Evolutionary conservation across 2,329 filamentous ascomycete genomes (phyloP).

Genomic region (Passalora sequoiae): DNA sequence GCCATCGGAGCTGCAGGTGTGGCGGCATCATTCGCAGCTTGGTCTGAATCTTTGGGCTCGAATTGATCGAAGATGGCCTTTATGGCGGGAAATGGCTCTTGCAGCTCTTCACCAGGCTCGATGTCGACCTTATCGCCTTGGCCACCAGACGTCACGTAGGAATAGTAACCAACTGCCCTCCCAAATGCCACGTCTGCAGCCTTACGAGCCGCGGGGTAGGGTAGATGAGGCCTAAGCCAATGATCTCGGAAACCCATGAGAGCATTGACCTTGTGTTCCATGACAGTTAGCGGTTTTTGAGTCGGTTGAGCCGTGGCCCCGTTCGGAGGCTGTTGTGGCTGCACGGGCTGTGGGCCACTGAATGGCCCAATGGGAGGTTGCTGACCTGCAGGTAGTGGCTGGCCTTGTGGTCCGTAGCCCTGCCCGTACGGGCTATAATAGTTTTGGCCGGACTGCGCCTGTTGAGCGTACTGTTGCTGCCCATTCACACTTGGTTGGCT

Average conservation of each 20-base stretch:
- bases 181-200: neutral
- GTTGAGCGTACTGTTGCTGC: slow-evolving; percentile 13
- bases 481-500: slow-evolving; percentile 12
- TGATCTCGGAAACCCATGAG: slow-evolving; percentile 3
- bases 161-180: slow-evolving; percentile 3
- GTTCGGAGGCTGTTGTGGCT: neutral
- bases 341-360: neutral
- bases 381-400: neutral
- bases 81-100: slow-evolving; percentile 2
- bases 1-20: no score
- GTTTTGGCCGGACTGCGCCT: slow-evolving; percentile 5
- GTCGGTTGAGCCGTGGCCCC: neutral
- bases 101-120: slow-evolving; percentile 2
- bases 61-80: slow-evolving; percentile 10
- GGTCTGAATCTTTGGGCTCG: neutral
- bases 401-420: neutral
- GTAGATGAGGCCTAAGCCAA: neutral
- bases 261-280: neutral
- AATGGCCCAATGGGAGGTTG: neutral
- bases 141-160: neutral
- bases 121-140: neutral
- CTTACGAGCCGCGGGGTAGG: neutral
- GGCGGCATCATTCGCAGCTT: no score
- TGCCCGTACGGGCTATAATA: slow-evolving; percentile 16
- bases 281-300: neutral